Percentiles rank a stretch among this genome's conserved stretches.
These are phyloP conservation scores for Takashimella tepidaria DNA, from an alignment of 1,284 basidiomycete genomes.

Conservation along the genomic window DNA sequence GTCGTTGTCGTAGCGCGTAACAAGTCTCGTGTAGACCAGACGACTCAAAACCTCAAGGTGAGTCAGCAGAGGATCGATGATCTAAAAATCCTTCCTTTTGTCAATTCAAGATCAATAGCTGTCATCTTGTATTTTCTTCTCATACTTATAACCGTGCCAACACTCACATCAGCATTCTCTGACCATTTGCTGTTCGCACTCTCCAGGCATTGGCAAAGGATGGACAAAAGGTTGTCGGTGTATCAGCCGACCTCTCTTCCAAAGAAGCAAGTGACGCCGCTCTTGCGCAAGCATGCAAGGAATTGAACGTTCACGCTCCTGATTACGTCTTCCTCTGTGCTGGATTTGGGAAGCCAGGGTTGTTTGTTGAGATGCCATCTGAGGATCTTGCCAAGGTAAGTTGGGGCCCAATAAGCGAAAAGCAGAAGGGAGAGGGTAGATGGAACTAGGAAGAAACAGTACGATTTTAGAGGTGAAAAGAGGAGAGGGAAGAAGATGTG, in stretches of 20 bases:
- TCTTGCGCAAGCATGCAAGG: slow-evolving; percentile 56
- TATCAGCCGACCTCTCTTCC: slow-evolving; percentile 59
- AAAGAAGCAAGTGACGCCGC: slow-evolving; percentile 56
- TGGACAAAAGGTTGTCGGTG: slow-evolving; percentile 57
- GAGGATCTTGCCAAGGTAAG: slow-evolving; percentile 57
- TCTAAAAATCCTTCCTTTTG: not conserved
- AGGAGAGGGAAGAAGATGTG: too few species aligned
- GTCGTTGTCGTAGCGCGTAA: slow-evolving; percentile 75
- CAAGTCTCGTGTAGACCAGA: slow-evolving; percentile 57
- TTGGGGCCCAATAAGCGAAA: not conserved
- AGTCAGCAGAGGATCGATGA: slow-evolving; percentile 2
- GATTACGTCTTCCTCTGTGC: slow-evolving; percentile 76
- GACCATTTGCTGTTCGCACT: not conserved
- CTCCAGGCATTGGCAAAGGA: slow-evolving; percentile 48
- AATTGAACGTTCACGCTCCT: slow-evolving; percentile 57
- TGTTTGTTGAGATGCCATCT: slow-evolving; percentile 65
- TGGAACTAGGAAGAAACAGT: too few species aligned
- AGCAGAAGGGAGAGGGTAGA: too few species aligned
- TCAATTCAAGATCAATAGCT: not conserved
- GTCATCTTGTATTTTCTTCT: not conserved
- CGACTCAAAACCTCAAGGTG: slow-evolving; percentile 62
- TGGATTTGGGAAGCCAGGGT: slow-evolving; percentile 62
- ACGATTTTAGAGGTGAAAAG: too few species aligned
- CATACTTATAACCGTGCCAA: not conserved
- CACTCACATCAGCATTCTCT: too few species aligned